phyloP scores from a whole-genome alignment of 2,329 filamentous ascomycete species.

The Hypoxylon sp. region DNA sequence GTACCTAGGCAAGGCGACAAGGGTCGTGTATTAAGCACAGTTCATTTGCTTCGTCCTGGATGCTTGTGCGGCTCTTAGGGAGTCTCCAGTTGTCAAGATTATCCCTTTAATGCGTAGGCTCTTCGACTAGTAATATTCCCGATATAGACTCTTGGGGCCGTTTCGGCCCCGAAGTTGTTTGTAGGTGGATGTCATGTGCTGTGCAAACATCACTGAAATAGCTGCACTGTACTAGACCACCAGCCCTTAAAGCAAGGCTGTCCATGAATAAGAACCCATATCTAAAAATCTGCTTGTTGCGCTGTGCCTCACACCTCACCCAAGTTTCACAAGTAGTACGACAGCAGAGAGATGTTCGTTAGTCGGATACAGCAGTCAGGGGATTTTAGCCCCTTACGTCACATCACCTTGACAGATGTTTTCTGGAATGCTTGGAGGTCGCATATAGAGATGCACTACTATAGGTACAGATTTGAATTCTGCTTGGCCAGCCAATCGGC shows the following conservation, averaged over 20 bases:
- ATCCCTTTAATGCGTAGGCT: too few species aligned
- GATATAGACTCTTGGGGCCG: too few species aligned
- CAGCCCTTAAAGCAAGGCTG: neutral
- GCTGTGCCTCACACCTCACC: neutral
- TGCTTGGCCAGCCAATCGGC: neutral
- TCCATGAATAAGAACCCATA: neutral
- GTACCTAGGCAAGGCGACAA: conserved; percentile 5
- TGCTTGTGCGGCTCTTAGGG: neutral
- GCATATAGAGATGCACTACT: neutral
- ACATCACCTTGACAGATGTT: neutral
- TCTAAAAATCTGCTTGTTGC: neutral
- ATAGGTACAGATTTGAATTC: too few species aligned
- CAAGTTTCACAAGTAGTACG: neutral
- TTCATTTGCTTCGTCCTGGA: neutral
- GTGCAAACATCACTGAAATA: neutral
- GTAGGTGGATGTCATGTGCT: neutral
- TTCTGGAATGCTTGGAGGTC: neutral
- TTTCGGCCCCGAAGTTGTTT: too few species aligned
- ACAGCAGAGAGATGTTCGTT: neutral
- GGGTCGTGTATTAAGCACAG: neutral
- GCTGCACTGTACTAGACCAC: too few species aligned
- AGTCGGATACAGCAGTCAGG: neutral
- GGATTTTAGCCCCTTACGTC: neutral
- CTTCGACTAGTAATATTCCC: too few species aligned
- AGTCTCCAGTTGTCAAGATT: neutral